These are phyloP conservation scores for Crucibulum laeve DNA, from an alignment of 768 basidiomycete genomes.

Conservation along the genomic window DNA sequence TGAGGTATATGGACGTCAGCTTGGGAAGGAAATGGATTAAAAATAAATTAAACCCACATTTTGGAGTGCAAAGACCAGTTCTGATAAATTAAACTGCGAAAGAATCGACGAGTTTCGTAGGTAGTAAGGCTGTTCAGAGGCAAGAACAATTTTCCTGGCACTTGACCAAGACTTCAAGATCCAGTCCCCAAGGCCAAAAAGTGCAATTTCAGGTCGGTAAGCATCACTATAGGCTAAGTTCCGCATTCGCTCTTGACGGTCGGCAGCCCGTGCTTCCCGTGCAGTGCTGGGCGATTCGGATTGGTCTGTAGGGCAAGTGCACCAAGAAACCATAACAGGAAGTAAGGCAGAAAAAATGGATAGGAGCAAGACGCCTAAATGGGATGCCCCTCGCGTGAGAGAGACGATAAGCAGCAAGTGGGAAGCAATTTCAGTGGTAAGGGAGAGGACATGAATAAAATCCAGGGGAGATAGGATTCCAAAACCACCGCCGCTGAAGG, in stretches of 20 bases:
- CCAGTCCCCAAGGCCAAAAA: constrained; percentile 86
- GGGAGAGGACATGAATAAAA: constrained; percentile 67
- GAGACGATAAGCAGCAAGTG: constrained; percentile 67
- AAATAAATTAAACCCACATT: constrained; percentile 48
- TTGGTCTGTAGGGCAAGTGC: constrained; percentile 33
- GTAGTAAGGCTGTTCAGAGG: constrained; percentile 44
- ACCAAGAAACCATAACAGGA: constrained; percentile 55
- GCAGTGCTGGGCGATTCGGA: constrained; percentile 42
- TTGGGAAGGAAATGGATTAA: constrained; percentile 10
- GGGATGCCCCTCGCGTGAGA: constrained; percentile 52
- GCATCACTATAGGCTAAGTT: constrained; percentile 69
- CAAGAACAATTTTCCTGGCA: constrained; percentile 55
- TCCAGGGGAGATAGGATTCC: constrained; percentile 80
- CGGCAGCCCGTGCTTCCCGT: constrained; percentile 59
- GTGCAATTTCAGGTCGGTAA: constrained; percentile 75
- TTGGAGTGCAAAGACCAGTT: constrained; percentile 61
- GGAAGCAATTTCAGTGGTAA: constrained; percentile 67
- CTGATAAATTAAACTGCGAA: constrained; percentile 57
- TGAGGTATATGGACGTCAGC: constrained; percentile 21
- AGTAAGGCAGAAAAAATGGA: constrained; percentile 59
- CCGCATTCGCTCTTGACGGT: constrained; percentile 72
- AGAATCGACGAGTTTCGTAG: constrained; percentile 43
- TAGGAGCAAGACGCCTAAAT: constrained; percentile 53
- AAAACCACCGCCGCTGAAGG: constrained; percentile 74
- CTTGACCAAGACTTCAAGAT: constrained; percentile 74